Conservation (phyloP, 768 basidiomycete species). For the Naganishia vaughanmartiniae region DNA sequence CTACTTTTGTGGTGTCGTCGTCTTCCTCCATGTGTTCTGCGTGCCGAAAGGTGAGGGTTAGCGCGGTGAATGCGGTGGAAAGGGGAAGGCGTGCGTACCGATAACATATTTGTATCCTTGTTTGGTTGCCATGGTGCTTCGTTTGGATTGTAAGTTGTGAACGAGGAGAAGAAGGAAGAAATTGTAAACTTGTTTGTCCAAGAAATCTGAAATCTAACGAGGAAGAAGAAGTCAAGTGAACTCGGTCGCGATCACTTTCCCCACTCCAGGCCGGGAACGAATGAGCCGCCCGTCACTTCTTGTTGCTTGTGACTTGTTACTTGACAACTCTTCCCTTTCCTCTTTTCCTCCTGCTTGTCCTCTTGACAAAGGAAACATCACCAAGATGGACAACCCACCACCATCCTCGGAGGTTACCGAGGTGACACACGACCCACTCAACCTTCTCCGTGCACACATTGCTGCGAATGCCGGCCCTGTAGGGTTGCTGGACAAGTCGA, state of each 20-base stretch:
- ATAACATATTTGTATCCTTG: slow-evolving; percentile 60
- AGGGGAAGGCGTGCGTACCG: slow-evolving; percentile 52
- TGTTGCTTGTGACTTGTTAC: background rate
- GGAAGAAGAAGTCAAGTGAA: background rate
- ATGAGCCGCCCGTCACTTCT: background rate
- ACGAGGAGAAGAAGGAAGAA: background rate
- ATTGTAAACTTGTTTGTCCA: too few relatives aligned
- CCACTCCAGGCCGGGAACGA: too few relatives aligned
- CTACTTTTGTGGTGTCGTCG: slow-evolving; percentile 69
- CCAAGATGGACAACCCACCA: slow-evolving; percentile 7
- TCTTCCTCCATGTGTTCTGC: slow-evolving; percentile 68
- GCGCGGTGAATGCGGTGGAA: background rate
- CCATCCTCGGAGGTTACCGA: background rate
- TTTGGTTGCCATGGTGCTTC: background rate
- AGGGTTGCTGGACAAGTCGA: slow-evolving; percentile 44
- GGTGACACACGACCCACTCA: slow-evolving; percentile 44
- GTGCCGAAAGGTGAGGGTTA: background rate
- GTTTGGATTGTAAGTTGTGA: background rate
- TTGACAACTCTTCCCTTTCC: background rate
- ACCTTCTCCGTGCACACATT: slow-evolving; percentile 47
- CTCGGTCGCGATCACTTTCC: slow-evolving; percentile 19
- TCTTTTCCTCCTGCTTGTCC: background rate
- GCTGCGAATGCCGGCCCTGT: slow-evolving; percentile 31
- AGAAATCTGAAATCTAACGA: slow-evolving; percentile 3
- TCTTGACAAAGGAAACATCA: too few relatives aligned